phyloP scores from a whole-genome alignment of 306 rosid genomes.

The Cucurbita maxima region DNA sequence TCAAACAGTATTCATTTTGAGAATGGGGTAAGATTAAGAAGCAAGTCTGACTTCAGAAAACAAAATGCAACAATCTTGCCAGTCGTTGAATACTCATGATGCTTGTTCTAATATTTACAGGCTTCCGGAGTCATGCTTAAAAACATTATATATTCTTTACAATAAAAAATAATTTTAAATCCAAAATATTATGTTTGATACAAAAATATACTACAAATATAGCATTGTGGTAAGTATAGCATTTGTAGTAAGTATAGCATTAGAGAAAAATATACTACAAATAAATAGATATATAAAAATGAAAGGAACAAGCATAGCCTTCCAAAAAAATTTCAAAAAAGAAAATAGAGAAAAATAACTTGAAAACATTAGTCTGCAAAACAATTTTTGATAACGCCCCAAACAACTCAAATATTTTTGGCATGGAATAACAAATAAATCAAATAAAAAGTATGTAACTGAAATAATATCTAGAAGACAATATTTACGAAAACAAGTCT shows the following conservation, averaged over 20 bases:
- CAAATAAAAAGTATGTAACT: not conserved
- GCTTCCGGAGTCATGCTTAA: not conserved
- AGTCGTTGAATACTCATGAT: not conserved
- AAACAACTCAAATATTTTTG: not conserved
- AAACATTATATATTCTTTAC: not conserved
- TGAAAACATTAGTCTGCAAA: not conserved
- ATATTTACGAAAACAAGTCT: not conserved
- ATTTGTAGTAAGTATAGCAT: too few species aligned
- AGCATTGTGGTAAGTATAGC: too few species aligned
- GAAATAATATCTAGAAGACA: not conserved
- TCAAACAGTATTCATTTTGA: not conserved
- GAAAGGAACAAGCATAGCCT: not conserved
- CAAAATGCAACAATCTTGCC: not conserved
- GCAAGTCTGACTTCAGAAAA: not conserved
- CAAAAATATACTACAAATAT: not conserved
- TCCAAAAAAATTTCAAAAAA: not conserved
- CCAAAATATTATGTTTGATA: not conserved
- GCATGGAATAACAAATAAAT: not conserved
- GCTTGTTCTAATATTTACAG: not conserved
- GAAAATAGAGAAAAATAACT: not conserved
- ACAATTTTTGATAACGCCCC: not conserved
- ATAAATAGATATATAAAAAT: not conserved
- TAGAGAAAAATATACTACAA: too few species aligned
- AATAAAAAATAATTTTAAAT: not conserved
- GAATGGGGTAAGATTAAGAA: not conserved